A percentile compares a stretch with the other conserved stretches of the same genome.
phyloP scores from a whole-genome alignment of 225 moss, liverwort and hornwort genomes.

The Antitrichia curtipendula region DNA sequence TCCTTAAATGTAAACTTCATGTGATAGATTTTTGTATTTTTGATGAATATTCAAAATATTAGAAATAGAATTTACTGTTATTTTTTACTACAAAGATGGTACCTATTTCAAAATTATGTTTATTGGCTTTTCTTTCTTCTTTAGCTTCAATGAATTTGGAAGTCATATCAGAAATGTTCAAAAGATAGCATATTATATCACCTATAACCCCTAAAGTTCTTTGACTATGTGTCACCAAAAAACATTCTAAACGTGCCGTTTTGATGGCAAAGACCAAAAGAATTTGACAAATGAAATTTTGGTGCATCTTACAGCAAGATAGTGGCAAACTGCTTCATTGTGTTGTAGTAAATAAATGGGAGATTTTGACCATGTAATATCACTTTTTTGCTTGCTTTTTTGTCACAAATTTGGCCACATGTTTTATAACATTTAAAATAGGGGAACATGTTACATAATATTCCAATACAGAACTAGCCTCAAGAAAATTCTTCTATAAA shows the following conservation, averaged over 20 bases:
- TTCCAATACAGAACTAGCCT: too few species aligned
- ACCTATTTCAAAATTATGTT: not conserved
- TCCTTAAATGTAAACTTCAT: too few species aligned
- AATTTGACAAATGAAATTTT: not conserved
- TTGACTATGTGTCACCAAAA: not conserved
- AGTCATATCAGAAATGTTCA: not conserved
- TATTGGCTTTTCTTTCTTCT: not conserved
- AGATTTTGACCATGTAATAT: not conserved
- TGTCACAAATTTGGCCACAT: too few species aligned
- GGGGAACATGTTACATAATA: too few species aligned
- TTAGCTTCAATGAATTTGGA: not conserved
- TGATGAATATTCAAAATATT: too few species aligned
- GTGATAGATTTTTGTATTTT: too few species aligned
- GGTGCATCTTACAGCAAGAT: not conserved
- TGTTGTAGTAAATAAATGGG: rapidly evolving
- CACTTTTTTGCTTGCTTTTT: too few species aligned
- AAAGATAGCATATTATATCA: not conserved
- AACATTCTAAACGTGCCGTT: rapidly evolving
- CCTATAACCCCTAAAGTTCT: too few species aligned
- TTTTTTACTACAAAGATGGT: not conserved
- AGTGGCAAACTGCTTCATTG: not conserved
- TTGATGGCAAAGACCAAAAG: not conserved
- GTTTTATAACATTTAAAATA: too few species aligned
- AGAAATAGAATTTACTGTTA: not conserved
- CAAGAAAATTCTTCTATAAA: too few species aligned